These are phyloP conservation scores for Zymoseptoria tritici DNA, from an alignment of 2,329 filamentous ascomycete genomes.

Conservation along the genomic window DNA sequence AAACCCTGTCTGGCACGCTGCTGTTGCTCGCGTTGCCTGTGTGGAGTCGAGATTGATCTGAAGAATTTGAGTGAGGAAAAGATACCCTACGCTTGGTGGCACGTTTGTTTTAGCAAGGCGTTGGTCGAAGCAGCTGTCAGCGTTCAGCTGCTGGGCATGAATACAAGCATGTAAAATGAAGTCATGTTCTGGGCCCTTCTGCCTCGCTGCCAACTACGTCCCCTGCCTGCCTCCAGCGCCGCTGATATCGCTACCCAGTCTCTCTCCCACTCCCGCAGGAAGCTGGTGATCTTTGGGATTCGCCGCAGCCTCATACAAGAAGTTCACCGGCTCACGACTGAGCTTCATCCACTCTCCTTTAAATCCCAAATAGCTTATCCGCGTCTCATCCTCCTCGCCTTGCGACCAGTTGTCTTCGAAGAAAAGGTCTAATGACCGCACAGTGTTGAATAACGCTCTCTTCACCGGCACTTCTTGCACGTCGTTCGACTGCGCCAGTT, in stretches of 20 bases:
- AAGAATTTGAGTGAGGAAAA: not conserved
- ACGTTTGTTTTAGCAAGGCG: not conserved
- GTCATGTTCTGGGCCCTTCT: not conserved
- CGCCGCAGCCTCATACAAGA: slow-evolving; percentile 88
- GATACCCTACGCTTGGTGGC: not conserved
- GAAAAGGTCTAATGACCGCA: slow-evolving; percentile 76
- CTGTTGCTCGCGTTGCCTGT: not conserved
- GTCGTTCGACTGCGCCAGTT: slow-evolving; percentile 68
- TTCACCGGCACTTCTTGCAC: slow-evolving; percentile 83
- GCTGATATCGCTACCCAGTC: slow-evolving; percentile 28
- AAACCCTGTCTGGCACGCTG: not conserved
- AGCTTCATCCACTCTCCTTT: slow-evolving; percentile 89
- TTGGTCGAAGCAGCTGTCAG: not conserved
- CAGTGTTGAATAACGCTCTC: slow-evolving; percentile 79
- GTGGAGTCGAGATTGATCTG: not conserved
- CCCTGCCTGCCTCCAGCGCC: slow-evolving; percentile 21
- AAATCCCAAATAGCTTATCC: slow-evolving; percentile 79
- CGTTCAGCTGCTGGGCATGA: not conserved
- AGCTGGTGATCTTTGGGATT: slow-evolving; percentile 78
- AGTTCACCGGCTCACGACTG: slow-evolving; percentile 72
- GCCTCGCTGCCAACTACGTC: not conserved
- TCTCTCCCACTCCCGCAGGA: slow-evolving; percentile 31
- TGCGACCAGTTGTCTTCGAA: slow-evolving; percentile 79
- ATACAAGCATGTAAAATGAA: not conserved
- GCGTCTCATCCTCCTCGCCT: slow-evolving; percentile 71